Conservation (phyloP, 768 basidiomycete species). For the Calocera viscosa region DNA sequence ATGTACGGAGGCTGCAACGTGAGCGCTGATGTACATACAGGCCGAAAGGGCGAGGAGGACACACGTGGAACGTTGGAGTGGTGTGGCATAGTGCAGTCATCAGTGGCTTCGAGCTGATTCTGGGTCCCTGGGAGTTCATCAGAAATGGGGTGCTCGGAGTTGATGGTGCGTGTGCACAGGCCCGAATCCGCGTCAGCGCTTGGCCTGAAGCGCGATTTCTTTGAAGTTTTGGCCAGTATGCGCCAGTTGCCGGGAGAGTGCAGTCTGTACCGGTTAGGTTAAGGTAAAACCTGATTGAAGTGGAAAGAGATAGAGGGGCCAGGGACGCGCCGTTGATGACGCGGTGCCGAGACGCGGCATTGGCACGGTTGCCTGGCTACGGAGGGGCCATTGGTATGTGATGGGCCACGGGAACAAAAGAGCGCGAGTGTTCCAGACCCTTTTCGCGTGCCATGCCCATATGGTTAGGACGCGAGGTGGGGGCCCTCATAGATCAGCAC, state of each 20-base stretch:
- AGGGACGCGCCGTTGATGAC: background rate
- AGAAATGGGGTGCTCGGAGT: background rate
- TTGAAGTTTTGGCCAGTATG: too few species aligned
- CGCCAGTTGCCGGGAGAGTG: too few species aligned
- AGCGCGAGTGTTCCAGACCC: constrained; percentile 4
- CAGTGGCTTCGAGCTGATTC: background rate
- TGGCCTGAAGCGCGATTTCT: background rate
- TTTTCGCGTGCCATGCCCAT: too few species aligned
- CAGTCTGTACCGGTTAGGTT: background rate
- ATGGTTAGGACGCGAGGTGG: background rate
- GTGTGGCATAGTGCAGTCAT: background rate
- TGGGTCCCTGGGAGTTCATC: background rate
- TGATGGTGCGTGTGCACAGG: background rate
- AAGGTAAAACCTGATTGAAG: background rate
- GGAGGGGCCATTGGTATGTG: background rate
- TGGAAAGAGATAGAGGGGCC: background rate
- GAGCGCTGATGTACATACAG: background rate
- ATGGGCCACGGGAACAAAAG: background rate
- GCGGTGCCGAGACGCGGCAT: background rate
- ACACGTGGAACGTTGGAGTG: background rate
- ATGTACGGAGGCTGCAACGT: background rate
- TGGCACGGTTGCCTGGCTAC: constrained; percentile 4
- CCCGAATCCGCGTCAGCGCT: background rate
- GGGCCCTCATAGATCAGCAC: background rate
- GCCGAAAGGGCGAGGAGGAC: background rate